Evolutionary conservation across 2,329 filamentous ascomycete species (phyloP), one percentile per base, ranked within the genome.

Genomic region (Pyricularia grisea): DNA sequence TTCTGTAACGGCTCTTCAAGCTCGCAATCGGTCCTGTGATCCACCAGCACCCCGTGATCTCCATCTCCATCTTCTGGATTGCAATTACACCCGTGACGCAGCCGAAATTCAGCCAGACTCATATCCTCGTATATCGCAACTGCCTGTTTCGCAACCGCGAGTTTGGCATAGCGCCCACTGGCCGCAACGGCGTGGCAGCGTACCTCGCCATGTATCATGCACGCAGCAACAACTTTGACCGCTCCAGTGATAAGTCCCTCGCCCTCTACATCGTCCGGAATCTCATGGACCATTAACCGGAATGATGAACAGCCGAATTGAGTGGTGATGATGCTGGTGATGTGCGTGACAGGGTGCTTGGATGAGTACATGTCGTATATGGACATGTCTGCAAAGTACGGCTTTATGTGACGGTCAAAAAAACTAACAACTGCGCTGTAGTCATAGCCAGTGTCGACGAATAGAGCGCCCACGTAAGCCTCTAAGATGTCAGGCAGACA

Each of bases 301-400:
- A 85, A 88, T 68, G 81, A 77, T 2, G 70, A 79, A 77, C 94
- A 97, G 31, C 84, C 86, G 70, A 93, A 89, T 12, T 87, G 83
- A 12, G 84, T 81, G 10, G 86, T 81, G 70, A 97, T 81, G 70
- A 87, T 82, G 64, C 87, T 87, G 60, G 87, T 82, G 0, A 97
- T 83, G 61, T 87, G 87, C 0, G 92, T 97, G 4, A 92, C 90
- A 0, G 94, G 94, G 73, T 98, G 94, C 42, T 91, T 91, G 74
- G 90, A 92, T 1, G 93, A 93, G 77, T 92, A 97, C 0, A 87
- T 87, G 77, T 98, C 93, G 77, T 97, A 97, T 58, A 95, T 84
- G 3, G 84, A 81, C 89, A 98, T 97, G 77, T 97, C 90, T 25
- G 12, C 67, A 76, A 98, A 98, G 79, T 89, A 97, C 2, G 88